Evolutionary conservation across 2,329 filamentous ascomycete genomes (phyloP).

Genomic region (Fusarium sp.): DNA sequence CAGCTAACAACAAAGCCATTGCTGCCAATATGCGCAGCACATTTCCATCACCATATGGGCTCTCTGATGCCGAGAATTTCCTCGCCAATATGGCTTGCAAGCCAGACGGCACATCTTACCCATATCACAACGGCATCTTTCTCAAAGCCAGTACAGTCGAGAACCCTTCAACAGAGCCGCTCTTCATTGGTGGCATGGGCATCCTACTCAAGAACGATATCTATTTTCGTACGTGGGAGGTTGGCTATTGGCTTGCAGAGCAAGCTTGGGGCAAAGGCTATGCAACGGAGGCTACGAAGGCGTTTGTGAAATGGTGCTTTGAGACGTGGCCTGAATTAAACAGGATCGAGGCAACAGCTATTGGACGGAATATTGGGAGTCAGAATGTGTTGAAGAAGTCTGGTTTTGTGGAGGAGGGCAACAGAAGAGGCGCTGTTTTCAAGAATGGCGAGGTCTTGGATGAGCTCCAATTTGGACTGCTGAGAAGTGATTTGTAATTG

Average conservation of each 20-base stretch:
- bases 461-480: constrained; percentile 52
- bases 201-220: constrained; percentile 52
- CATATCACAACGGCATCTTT: constrained; percentile 52
- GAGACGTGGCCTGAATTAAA: constrained; percentile 53
- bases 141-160: constrained; percentile 43
- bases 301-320: constrained; percentile 58
- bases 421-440: constrained; percentile 53
- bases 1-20: constrained; percentile 55
- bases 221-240: constrained; percentile 57
- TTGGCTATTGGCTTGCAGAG: constrained; percentile 62
- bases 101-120: constrained; percentile 39
- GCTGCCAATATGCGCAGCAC: constrained; percentile 54
- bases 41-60: constrained; percentile 60
- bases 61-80: constrained; percentile 53
- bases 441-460: constrained; percentile 57
- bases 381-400: constrained; percentile 55
- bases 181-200: constrained; percentile 56
- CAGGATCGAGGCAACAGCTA: constrained; percentile 56
- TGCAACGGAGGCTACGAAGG: constrained; percentile 54
- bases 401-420: constrained; percentile 59
- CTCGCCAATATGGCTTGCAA: constrained; percentile 43
- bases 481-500: constrained; percentile 50
- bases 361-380: constrained; percentile 56
- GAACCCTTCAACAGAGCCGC: constrained; percentile 41
- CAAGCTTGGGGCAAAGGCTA: constrained; percentile 60